Percentiles rank a stretch among this genome's conserved stretches.
Evolutionary conservation across 768 basidiomycete genomes (phyloP).

Genomic region (Suillus lakei): DNA sequence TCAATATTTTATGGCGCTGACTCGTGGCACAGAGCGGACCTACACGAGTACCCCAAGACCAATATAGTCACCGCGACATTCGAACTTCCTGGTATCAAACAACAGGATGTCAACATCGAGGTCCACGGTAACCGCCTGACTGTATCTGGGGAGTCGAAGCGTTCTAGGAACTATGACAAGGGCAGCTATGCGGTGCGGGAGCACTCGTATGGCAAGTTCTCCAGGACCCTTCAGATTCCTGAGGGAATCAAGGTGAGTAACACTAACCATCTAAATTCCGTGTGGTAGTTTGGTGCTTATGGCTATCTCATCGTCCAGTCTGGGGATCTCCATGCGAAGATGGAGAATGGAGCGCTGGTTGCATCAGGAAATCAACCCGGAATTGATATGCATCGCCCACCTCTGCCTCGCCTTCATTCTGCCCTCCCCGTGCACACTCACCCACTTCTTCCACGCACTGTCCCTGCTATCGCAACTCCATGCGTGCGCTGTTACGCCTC

Average conservation of each 20-base stretch:
- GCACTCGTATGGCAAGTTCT: conserved; percentile 52
- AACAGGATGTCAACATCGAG: conserved; percentile 58
- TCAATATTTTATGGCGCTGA: background rate
- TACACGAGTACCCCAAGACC: conserved; percentile 52
- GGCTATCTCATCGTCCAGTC: conserved; percentile 18
- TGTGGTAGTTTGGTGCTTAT: background rate
- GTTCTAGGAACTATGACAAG: conserved; percentile 39
- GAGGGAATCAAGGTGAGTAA: conserved; percentile 48
- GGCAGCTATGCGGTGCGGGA: conserved; percentile 44
- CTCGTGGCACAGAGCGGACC: conserved; percentile 49
- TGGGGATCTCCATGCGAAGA: conserved; percentile 43
- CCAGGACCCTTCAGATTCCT: conserved; percentile 51
- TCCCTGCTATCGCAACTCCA: conserved; percentile 71
- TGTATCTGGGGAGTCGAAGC: conserved; percentile 53
- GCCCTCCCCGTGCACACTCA: too few species aligned
- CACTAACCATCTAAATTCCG: background rate
- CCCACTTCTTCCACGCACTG: conserved; percentile 64
- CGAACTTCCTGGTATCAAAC: conserved; percentile 59
- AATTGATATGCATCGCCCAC: too few species aligned
- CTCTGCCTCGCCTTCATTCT: too few species aligned
- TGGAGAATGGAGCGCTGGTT: conserved; percentile 51
- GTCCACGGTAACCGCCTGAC: conserved; percentile 52
- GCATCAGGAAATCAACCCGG: too few species aligned
- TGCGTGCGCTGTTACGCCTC: conserved; percentile 76
- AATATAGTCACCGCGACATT: conserved; percentile 59